These are phyloP conservation scores for Chamaecyparis obtusa DNA, from an alignment of 75 land plant species.

Conservation along the genomic window DNA sequence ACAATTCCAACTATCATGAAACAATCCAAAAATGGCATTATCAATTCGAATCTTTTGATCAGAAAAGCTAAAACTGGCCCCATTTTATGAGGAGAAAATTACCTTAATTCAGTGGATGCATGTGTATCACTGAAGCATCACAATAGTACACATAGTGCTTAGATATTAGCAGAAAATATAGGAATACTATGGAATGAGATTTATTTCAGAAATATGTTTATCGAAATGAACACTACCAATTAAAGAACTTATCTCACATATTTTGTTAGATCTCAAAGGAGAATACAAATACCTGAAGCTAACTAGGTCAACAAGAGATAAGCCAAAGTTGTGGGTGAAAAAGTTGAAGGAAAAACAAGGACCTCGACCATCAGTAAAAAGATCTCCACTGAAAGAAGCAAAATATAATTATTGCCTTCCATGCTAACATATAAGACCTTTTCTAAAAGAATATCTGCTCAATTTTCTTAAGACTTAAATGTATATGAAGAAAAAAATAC, in stretches of 20 bases:
- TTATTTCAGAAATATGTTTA: not conserved
- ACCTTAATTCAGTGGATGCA: constrained; percentile 6
- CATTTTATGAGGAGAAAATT: not conserved
- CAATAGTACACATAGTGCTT: not conserved
- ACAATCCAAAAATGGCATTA: not conserved
- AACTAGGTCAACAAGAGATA: constrained; percentile 84
- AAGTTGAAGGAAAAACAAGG: constrained; percentile 87
- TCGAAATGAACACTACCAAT: not conserved
- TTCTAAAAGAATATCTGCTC: not conserved
- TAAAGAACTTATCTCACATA: not conserved
- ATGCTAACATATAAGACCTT: constrained; percentile 1
- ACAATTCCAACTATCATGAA: constrained; percentile 84
- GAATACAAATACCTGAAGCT: constrained; percentile 71
- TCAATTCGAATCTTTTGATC: not conserved
- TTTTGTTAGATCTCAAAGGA: not conserved
- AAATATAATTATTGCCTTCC: not conserved
- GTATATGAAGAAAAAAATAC: not conserved
- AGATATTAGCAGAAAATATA: not conserved
- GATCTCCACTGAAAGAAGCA: constrained; percentile 60
- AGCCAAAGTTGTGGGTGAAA: constrained; percentile 65
- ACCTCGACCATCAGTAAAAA: constrained; percentile 85
- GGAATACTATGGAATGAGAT: not conserved
- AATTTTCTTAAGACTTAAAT: not conserved
- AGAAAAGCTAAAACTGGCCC: not conserved
- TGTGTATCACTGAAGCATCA: not conserved